Conservation (phyloP, 139 green algal genomes). For the Gonium pectorale region DNA sequence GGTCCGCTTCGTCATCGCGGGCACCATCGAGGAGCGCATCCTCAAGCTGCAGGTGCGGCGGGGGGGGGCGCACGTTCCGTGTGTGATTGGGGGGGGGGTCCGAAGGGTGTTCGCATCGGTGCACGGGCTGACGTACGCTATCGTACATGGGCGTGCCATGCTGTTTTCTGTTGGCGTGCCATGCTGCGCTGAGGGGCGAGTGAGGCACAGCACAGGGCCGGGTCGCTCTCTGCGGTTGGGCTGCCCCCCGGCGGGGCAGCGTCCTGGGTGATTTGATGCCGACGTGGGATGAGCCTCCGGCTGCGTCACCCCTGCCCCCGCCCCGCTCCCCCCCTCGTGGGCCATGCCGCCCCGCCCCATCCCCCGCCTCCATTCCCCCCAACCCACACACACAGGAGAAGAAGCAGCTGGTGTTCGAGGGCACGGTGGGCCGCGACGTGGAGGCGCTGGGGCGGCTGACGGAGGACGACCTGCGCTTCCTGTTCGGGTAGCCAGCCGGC, state of each 20-base stretch:
- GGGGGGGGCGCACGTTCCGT: too few relatives aligned
- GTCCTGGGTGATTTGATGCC: too few relatives aligned
- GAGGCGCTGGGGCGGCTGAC: constrained; percentile 87
- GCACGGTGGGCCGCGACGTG: constrained; percentile 85
- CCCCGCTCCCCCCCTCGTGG: background rate
- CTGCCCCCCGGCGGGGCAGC: too few relatives aligned
- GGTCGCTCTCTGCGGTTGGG: too few relatives aligned
- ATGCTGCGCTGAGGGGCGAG: too few relatives aligned
- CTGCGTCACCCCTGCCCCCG: background rate
- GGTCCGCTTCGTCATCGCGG: constrained; percentile 87
- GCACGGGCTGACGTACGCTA: too few relatives aligned
- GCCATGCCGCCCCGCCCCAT: background rate
- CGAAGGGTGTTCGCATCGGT: too few relatives aligned
- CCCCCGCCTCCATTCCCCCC: background rate
- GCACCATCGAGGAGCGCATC: constrained; percentile 95
- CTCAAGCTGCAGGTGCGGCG: constrained; percentile 84
- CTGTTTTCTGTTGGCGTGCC: too few relatives aligned
- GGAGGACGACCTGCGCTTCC: constrained; percentile 92
- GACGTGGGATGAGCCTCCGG: too few relatives aligned
- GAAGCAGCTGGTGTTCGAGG: constrained; percentile 93
- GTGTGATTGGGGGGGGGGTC: too few relatives aligned
- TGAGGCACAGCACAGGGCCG: too few relatives aligned
- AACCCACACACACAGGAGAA: constrained; percentile 73
- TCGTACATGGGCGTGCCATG: too few relatives aligned
- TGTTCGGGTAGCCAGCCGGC: constrained; percentile 88